These are phyloP conservation scores for Kodamaea lidongshanica DNA, from an alignment of 805 yeast species.

Conservation along the genomic window DNA sequence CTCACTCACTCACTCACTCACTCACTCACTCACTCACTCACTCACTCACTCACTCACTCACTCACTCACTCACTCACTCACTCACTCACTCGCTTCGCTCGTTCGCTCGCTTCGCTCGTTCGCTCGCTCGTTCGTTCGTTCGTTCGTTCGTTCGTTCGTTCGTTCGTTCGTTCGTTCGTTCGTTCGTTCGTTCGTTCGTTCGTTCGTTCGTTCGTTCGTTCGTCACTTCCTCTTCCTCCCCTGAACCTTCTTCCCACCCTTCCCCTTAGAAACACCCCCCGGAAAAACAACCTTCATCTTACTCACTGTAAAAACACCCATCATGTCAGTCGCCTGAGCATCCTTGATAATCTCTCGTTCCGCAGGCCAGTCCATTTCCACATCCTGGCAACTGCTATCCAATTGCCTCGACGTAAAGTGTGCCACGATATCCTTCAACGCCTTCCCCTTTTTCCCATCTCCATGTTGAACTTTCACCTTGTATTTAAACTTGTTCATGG, in stretches of 20 bases:
- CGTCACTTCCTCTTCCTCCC: constrained; percentile 7
- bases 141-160: no score
- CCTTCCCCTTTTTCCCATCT: constrained; percentile 79
- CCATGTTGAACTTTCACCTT: constrained; percentile 81
- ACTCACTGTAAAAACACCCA: constrained; percentile 62
- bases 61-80: no score
- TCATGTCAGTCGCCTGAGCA: constrained; percentile 59
- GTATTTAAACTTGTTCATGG: constrained; percentile 67
- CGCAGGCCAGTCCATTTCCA: constrained; percentile 63
- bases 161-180: no score
- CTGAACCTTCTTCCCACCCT: constrained; percentile 7
- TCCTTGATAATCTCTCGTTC: constrained; percentile 53
- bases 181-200: no score
- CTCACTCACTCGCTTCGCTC: no score
- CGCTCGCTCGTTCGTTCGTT: no score
- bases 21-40: no score
- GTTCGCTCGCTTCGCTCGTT: no score
- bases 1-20: no score
- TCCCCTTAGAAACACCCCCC: constrained; percentile 27
- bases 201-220: no score
- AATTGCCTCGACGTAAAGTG: constrained; percentile 47
- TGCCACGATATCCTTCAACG: constrained; percentile 61
- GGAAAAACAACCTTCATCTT: constrained; percentile 64
- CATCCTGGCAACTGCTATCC: constrained; percentile 39
- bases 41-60: no score